Base-by-base conservation (phyloP, 805 yeast genomes). In the Starmerella floricola region DNA sequence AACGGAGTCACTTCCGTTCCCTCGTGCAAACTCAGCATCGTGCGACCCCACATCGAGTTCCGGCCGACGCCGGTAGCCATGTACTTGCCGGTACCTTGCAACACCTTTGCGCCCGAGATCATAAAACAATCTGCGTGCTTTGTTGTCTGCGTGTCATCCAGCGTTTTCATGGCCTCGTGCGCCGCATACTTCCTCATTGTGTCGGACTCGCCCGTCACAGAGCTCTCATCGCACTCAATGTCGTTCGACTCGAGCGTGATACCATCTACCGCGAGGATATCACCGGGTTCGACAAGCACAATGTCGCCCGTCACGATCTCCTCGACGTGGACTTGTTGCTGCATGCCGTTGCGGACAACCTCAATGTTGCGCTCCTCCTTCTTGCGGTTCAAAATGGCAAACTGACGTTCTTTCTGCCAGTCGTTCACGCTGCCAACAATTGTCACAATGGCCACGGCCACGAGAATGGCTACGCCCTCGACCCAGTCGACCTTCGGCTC, bases 391-490 rank as follows among this genome's bases (percentile, higher is more conserved):
- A 91, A 71, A 52, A 77, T 79, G 38, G 83, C 81, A 62, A 91
- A 91, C 59, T 91, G 98, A 13, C 85, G 66, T 60, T 91, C 98
- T 60, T 93, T 93, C 59, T 91, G 95, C 66, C 81, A 91, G 63
- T 91, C 98, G 61, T 91, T 91, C n/a, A 74, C 79, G 2, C 95
- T 91, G 38, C 96, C 94, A 12, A 93, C 98, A 2, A 84, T 50
- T 4, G 88, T 95, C 27, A 91, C 97, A 46, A 91, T 88, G 4
- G 75, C 55, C 19, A 91, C 82, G 17, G 99, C 99, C 3, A 80
- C 80, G 52, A 91, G 73, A 57, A 91, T 91, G 31, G 98, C 99
- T 30, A 87, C 94, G 53, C 99, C 99, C 66, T 91, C 99, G 36
- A 93, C 95, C 96, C 97, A 91, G 55, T 88, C 95, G 26, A 91